Conservation (phyloP, 306 rosid genomes). For the Biancaea sappan region DNA sequence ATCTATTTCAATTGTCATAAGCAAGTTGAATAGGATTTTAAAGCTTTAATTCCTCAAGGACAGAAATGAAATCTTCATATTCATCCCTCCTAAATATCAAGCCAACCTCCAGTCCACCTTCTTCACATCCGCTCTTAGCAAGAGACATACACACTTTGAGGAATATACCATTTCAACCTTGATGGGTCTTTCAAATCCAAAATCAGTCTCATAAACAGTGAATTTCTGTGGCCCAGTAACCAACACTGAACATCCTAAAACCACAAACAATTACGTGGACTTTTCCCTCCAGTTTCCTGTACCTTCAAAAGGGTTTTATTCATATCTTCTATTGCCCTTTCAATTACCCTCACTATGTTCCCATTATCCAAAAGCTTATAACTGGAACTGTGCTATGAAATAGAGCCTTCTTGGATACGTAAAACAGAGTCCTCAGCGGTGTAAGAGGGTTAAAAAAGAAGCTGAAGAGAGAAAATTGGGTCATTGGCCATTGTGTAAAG, state of each 20-base stretch:
- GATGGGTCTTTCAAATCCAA: conserved; percentile 48
- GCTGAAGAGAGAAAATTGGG: too few relatives aligned
- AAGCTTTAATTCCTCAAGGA: conserved; percentile 21
- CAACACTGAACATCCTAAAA: not conserved
- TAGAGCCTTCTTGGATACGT: too few relatives aligned
- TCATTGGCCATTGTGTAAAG: too few relatives aligned
- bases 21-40: not conserved
- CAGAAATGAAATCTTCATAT: conserved; percentile 15
- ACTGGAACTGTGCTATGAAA: too few relatives aligned
- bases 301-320: not conserved
- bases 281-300: not conserved
- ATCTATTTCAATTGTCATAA: too few relatives aligned
- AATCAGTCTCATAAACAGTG: conserved; percentile 42
- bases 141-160: conserved; percentile 38
- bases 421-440: too few relatives aligned
- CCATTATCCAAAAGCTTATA: too few relatives aligned
- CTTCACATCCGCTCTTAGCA: conserved; percentile 36
- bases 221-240: conserved; percentile 40
- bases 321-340: not conserved
- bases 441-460: too few relatives aligned
- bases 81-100: conserved; percentile 8
- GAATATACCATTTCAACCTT: conserved; percentile 52
- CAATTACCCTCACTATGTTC: conserved; percentile 33
- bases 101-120: conserved; percentile 51
- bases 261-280: not conserved